Base-by-base conservation (phyloP, 2,329 filamentous ascomycete species). In the Colletotrichum navitas region DNA sequence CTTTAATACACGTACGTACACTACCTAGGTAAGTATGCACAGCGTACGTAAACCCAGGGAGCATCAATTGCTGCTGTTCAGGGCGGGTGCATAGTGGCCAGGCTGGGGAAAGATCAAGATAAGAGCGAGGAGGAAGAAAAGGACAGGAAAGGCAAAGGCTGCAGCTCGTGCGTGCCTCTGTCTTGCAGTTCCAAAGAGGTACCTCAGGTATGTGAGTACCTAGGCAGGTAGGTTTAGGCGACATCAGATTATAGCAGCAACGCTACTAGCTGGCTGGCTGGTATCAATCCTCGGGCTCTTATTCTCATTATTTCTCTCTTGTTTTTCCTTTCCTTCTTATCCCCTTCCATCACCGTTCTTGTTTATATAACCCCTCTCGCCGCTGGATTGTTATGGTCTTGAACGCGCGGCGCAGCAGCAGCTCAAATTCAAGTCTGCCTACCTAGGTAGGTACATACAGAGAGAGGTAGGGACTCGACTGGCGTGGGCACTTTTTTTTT, bases 231-330 rank as follows among this genome's bases (percentile, higher is more conserved):
- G 11, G 39, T 11, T 16, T 1, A 43, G 41, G 41, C 18, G 6
- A 21, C 18, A 18, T 21, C n/a, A 52, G 24, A 29, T 52, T 18
- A 8, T 45, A 45, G 7, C 41, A 2, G 16, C 16, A 43, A 7
- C 16, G 16, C 41, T 43, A 11, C 39, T 43, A 4, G 21, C 2
- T 26, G 29, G 47, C 47, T 54, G 52, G 36, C n/a, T 36, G 29
- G 34, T 55, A 59, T 54, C 64, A 49, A 67, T 67, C 56, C 47
- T 54, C 47, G 47, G 47, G 56, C 63, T 24, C 47, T 43, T 55
- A 21, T 36, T 32, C 2, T 36, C n/a, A n/a, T 1, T 34, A n/a
- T 36, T 39, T 47, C 43, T 47, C 10, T 16, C 24, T 32, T 14
- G 11, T 56, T 56, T 8, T 56, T 5, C 11, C 3, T n/a, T 66